Conservation (phyloP, 2,329 filamentous ascomycete species). For the Calonectria henricotiae region DNA sequence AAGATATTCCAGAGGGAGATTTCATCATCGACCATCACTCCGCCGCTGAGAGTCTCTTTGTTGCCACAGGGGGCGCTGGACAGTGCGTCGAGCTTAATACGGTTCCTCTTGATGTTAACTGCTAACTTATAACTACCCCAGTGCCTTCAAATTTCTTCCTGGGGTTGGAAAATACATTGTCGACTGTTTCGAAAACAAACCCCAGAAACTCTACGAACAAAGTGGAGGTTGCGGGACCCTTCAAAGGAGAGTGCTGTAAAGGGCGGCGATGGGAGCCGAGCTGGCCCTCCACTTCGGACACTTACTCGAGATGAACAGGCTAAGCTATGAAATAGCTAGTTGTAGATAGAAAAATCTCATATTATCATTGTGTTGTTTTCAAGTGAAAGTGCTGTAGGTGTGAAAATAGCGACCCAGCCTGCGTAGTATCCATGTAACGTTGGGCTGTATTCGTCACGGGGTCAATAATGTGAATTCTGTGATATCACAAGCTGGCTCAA, state of each 20-base stretch:
- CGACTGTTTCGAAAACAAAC: slow-evolving; percentile 57
- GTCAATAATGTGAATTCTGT: no score
- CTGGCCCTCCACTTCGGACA: slow-evolving; percentile 51
- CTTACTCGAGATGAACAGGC: slow-evolving; percentile 51
- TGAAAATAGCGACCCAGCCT: no score
- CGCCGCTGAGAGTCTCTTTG: slow-evolving; percentile 62
- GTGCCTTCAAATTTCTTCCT: slow-evolving; percentile 47
- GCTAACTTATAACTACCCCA: slow-evolving; percentile 5
- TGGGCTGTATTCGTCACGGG: no score
- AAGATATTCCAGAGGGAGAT: slow-evolving; percentile 76
- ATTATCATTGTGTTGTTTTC: no score
- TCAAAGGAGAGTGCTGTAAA: slow-evolving; percentile 34
- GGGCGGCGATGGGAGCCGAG: slow-evolving; percentile 54
- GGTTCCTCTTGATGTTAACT: accelerated
- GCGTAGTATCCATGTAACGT: no score
- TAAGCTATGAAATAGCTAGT: slow-evolving; percentile 44
- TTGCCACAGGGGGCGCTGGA: slow-evolving; percentile 62
- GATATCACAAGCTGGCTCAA: not conserved
- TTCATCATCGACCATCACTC: slow-evolving; percentile 75
- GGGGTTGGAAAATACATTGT: slow-evolving; percentile 48
- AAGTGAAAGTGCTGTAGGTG: no score
- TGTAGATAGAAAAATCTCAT: no score
- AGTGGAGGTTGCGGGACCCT: slow-evolving; percentile 52
- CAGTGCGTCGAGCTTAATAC: slow-evolving; percentile 38
- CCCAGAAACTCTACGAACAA: slow-evolving; percentile 47